Percentiles rank a stretch among this genome's conserved stretches.
These are phyloP conservation scores for Boletales sp. DNA, from an alignment of 768 basidiomycete species.

Conservation along the genomic window DNA sequence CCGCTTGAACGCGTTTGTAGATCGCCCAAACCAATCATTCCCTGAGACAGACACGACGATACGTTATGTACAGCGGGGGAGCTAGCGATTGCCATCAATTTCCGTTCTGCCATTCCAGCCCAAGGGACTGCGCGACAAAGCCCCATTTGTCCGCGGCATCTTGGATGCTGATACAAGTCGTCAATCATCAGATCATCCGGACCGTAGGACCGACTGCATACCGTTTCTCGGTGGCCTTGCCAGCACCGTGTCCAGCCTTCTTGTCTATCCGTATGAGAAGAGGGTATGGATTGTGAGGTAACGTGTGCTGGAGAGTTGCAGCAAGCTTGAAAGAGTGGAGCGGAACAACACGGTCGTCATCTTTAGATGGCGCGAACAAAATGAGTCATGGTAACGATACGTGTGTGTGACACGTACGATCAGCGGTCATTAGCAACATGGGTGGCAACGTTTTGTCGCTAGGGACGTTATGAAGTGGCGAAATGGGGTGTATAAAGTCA, in stretches of 20 bases:
- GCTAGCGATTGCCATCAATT: conserved; percentile 3
- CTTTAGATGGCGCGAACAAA: conserved; percentile 32
- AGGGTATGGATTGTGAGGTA: conserved; percentile 66
- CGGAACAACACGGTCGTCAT: conserved; percentile 85
- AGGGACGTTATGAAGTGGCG: conserved; percentile 79
- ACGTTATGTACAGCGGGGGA: not conserved
- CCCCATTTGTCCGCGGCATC: conserved; percentile 77
- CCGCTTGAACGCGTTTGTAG: conserved; percentile 1
- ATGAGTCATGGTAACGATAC: conserved; percentile 1
- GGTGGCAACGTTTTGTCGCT: conserved; percentile 60
- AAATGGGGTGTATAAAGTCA: conserved; percentile 79
- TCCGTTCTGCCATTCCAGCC: conserved; percentile 37
- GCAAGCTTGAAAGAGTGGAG: conserved; percentile 83
- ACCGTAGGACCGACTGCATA: conserved; percentile 12
- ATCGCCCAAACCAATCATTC: not conserved
- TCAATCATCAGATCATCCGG: no score
- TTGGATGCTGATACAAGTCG: conserved; percentile 49
- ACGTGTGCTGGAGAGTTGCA: conserved; percentile 68
- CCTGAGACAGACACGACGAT: no score
- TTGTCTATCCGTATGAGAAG: conserved; percentile 74
- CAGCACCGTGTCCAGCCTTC: conserved; percentile 78
- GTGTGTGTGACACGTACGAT: conserved; percentile 49
- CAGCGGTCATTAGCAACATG: conserved; percentile 74
- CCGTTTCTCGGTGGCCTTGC: conserved; percentile 74
- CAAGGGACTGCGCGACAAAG: conserved; percentile 67